Evolutionary conservation across 2,329 filamentous ascomycete species (phyloP).

Genomic region (Fusarium sp.): DNA sequence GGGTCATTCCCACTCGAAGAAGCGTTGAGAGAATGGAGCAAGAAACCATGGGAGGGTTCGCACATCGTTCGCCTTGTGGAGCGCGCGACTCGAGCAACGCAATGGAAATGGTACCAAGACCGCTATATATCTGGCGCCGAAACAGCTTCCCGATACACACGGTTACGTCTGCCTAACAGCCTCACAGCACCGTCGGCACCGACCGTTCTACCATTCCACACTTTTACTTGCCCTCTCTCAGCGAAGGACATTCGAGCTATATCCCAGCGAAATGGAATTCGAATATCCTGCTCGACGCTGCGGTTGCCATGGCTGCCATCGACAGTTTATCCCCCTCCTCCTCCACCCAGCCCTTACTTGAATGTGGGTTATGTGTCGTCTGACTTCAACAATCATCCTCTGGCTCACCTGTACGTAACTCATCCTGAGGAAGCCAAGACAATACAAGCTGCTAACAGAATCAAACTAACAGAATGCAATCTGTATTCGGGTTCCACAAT

Average conservation of each 20-base stretch:
- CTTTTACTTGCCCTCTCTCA: slow-evolving; percentile 93
- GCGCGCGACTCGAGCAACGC: slow-evolving; percentile 80
- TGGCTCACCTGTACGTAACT: slow-evolving; percentile 80
- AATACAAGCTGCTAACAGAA: slow-evolving; percentile 13
- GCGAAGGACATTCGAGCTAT: slow-evolving; percentile 93
- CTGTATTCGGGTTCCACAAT: slow-evolving; percentile 93
- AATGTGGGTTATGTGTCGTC: slow-evolving; percentile 97
- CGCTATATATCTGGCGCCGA: slow-evolving; percentile 73
- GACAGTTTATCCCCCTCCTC: slow-evolving; percentile 85
- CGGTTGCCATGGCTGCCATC: slow-evolving; percentile 86
- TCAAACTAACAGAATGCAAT: slow-evolving; percentile 79
- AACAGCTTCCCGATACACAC: slow-evolving; percentile 69
- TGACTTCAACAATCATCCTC: slow-evolving; percentile 98
- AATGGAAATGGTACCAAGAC: slow-evolving; percentile 91
- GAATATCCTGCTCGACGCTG: slow-evolving; percentile 92
- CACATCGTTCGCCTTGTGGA: slow-evolving; percentile 86
- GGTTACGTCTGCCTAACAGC: slow-evolving; percentile 78
- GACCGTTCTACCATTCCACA: slow-evolving; percentile 96
- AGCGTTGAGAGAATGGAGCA: slow-evolving; percentile 71
- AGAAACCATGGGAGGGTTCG: slow-evolving; percentile 88
- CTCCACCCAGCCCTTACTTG: slow-evolving; percentile 84
- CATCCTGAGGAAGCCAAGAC: not conserved
- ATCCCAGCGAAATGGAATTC: slow-evolving; percentile 91
- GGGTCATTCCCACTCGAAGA: slow-evolving; percentile 52
- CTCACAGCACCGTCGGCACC: slow-evolving; percentile 88